Evolutionary conservation across 2,329 filamentous ascomycete genomes (phyloP).

Genomic region (Trichoderma koningiopsis): DNA sequence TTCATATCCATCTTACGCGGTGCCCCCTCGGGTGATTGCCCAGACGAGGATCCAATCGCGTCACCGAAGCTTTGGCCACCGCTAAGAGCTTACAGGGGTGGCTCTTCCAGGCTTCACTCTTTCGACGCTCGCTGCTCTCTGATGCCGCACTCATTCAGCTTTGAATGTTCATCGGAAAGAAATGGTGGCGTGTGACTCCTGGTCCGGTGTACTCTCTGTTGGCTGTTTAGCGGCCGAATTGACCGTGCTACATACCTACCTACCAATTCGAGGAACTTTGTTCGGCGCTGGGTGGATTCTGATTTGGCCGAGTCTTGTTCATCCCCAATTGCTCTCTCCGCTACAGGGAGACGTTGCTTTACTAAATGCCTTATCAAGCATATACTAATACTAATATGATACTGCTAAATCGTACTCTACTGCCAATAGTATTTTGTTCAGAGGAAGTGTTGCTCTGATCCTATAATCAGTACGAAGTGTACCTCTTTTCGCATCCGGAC

Average conservation of each 20-base stretch:
- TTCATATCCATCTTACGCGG: background rate
- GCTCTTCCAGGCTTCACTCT: background rate
- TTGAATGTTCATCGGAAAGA: background rate
- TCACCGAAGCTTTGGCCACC: conserved; percentile 2
- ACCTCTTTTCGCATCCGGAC: background rate
- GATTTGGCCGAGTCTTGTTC: background rate
- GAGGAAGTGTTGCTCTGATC: background rate
- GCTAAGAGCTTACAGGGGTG: conserved; percentile 1
- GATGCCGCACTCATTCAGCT: background rate
- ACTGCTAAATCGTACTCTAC: background rate
- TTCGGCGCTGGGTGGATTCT: background rate
- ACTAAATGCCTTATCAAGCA: background rate
- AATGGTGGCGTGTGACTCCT: conserved; percentile 10
- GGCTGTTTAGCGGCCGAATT: background rate
- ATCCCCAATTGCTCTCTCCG: background rate
- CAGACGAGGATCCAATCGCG: conserved; percentile 1
- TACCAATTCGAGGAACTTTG: conserved; percentile 1
- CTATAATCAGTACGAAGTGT: background rate
- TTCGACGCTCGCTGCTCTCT: background rate
- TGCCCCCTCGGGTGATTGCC: background rate
- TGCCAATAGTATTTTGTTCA: background rate
- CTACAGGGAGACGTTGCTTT: background rate
- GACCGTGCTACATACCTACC: background rate
- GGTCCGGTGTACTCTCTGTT: background rate
- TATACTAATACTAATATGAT: background rate